Evolutionary conservation across 805 yeast species (phyloP), one percentile per base, ranked within the genome.

Genomic region (Maudiozyma barnettii): DNA sequence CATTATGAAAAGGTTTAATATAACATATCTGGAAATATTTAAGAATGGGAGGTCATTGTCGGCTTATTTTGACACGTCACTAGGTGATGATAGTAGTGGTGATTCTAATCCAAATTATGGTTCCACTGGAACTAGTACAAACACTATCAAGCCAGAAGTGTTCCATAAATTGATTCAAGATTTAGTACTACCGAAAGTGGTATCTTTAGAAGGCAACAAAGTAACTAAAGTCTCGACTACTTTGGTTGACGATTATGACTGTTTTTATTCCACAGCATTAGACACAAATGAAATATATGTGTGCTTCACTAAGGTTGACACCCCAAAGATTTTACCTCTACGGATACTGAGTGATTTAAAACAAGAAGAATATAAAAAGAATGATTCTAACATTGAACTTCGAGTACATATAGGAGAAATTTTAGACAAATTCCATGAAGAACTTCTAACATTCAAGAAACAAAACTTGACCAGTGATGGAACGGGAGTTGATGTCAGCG

Each of bases 281-380:
- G 49, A 48, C 12, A 51, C 47, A 21, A 45, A 46, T 12, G 54
- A 47, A 18, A 48, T 59, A 6, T 49, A 53, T 31, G 58, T 63
- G 3, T 61, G 66, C 41, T 60, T 63, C 36, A 56, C 60, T 10
- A 52, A 50, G 31, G 46, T 47, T 4, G 54, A 52, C 26, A 54
- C 58, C 18, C 66, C 66, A 36, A 63, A 61, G 41, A 58, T 63
- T 23, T 41, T 63, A 33, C 67, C 67, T 38, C 56, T 63, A n/a
- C 51, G 67, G 33, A 36, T 63, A 30, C 42, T 63, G 30, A 60
- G 66, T 44, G 66, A 63, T 36, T 45, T 64, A 40, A 61, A 63
- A 43, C 49, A 55, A n/a, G 50, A 54, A 21, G 46, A 49, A 4
- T 49, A 51, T 18, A 50, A 46, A 5, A 47, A 54, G 18, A 53